A percentile compares a stretch with the other conserved stretches of the same genome.
phyloP scores from a whole-genome alignment of 1,284 basidiomycete genomes.

The Somion occarium region DNA sequence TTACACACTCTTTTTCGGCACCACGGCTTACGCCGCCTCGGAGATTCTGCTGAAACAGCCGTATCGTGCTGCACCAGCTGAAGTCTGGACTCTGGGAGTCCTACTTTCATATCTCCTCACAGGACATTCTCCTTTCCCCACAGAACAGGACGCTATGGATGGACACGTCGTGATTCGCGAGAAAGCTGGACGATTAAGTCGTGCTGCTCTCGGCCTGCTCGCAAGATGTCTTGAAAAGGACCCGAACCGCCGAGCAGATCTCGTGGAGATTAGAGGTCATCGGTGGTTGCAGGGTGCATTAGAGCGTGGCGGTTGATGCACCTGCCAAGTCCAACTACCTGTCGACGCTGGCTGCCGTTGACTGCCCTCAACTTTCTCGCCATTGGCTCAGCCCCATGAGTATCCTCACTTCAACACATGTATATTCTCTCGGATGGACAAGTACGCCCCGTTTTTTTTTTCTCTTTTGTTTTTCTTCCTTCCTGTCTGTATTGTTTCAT shows the following conservation, averaged over 20 bases:
- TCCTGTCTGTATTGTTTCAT: background rate
- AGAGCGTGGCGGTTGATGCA: constrained; percentile 16
- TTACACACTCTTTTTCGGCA: constrained; percentile 77
- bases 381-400: too few species aligned
- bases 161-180: constrained; percentile 35
- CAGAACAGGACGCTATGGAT: constrained; percentile 59
- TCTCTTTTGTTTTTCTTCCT: background rate
- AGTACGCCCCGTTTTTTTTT: background rate
- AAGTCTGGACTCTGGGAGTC: constrained; percentile 92
- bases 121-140: constrained; percentile 81
- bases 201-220: constrained; percentile 44
- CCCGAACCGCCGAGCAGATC: constrained; percentile 60
- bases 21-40: constrained; percentile 74
- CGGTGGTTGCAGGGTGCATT: constrained; percentile 57
- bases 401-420: too few species aligned
- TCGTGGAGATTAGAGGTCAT: constrained; percentile 70
- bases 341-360: background rate
- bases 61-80: constrained; percentile 76
- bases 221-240: constrained; percentile 71
- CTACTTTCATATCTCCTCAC: constrained; percentile 84
- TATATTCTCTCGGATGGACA: too few species aligned
- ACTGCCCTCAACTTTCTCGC: background rate
- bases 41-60: constrained; percentile 77
- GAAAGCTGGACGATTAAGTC: constrained; percentile 16
- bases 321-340: background rate